Percentiles rank a stretch among this genome's conserved stretches.
phyloP scores from a whole-genome alignment of 495 filamentous ascomycete genomes.

The Penicillium silybi region DNA sequence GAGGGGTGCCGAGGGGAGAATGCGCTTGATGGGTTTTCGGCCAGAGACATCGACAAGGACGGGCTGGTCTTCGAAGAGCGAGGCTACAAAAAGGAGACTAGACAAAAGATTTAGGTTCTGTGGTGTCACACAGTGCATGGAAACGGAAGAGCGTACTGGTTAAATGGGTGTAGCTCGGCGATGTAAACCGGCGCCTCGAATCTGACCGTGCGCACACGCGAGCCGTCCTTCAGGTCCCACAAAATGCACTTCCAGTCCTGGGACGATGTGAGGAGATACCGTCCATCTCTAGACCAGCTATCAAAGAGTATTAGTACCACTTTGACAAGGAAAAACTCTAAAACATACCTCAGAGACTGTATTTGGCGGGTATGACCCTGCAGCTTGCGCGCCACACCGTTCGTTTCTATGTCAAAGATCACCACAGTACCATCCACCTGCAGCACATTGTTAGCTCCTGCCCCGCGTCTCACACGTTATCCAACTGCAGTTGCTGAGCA shows the following conservation, averaged over 20 bases:
- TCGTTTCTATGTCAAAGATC: conserved; percentile 95
- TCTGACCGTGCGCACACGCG: conserved; percentile 64
- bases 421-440: conserved; percentile 86
- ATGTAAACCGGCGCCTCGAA: conserved; percentile 93
- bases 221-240: conserved; percentile 83
- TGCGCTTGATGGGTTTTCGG: conserved; percentile 61
- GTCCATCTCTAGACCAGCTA: conserved; percentile 88
- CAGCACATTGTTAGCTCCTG: conserved; percentile 2
- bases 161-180: conserved; percentile 86
- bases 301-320: conserved; percentile 12
- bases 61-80: conserved; percentile 89
- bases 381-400: conserved; percentile 89
- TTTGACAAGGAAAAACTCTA: neutral
- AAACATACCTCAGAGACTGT: conserved; percentile 64
- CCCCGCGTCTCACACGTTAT: neutral
- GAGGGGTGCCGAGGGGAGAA: conserved; percentile 77
- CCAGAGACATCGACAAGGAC: conserved; percentile 76
- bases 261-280: conserved; percentile 90
- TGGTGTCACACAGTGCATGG: neutral
- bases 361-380: conserved; percentile 88
- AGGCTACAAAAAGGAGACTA: conserved; percentile 77
- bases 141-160: conserved; percentile 59
- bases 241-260: conserved; percentile 94
- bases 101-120: conserved; percentile 3
- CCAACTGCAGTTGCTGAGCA: conserved; percentile 3